Conservation (phyloP, 306 rosid species). For the Cucumis hystrix region DNA sequence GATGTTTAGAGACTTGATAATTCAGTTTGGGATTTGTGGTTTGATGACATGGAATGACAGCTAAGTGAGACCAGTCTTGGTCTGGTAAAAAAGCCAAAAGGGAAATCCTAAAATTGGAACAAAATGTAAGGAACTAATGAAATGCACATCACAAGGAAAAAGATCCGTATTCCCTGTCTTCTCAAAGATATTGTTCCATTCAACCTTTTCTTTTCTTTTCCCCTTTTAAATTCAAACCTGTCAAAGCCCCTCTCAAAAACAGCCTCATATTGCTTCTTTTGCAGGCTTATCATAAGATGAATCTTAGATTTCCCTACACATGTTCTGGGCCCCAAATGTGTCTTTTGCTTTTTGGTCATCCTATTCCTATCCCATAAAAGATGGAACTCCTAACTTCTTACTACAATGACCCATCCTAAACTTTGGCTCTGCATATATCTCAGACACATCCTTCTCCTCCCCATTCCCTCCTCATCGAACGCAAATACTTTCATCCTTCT, state of each 20-base stretch:
- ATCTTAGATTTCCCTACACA: constrained; percentile 49
- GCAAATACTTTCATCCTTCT: constrained; percentile 10
- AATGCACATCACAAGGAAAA: constrained; percentile 16
- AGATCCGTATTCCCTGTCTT: constrained; percentile 57
- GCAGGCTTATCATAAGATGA: constrained; percentile 78
- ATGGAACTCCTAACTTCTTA: constrained; percentile 22
- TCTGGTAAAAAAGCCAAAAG: constrained; percentile 23
- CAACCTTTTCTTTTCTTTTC: constrained; percentile 28
- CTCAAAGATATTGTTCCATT: constrained; percentile 71
- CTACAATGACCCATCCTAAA: constrained; percentile 21
- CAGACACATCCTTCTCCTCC: not conserved
- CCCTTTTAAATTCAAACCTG: constrained; percentile 55
- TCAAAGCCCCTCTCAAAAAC: constrained; percentile 61
- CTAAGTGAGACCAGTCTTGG: not conserved
- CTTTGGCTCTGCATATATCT: not conserved
- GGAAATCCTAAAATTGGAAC: constrained; percentile 20
- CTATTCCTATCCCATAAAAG: constrained; percentile 59
- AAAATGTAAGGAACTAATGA: constrained; percentile 11
- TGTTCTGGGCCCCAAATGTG: constrained; percentile 34
- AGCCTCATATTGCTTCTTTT: constrained; percentile 67
- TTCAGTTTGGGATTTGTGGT: not conserved
- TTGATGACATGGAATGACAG: not conserved
- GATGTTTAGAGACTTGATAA: not conserved
- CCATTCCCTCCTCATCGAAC: not conserved
- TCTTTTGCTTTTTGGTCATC: constrained; percentile 47